phyloP scores from a whole-genome alignment of 2,329 filamentous ascomycete species.

The Botrytis aclada region DNA sequence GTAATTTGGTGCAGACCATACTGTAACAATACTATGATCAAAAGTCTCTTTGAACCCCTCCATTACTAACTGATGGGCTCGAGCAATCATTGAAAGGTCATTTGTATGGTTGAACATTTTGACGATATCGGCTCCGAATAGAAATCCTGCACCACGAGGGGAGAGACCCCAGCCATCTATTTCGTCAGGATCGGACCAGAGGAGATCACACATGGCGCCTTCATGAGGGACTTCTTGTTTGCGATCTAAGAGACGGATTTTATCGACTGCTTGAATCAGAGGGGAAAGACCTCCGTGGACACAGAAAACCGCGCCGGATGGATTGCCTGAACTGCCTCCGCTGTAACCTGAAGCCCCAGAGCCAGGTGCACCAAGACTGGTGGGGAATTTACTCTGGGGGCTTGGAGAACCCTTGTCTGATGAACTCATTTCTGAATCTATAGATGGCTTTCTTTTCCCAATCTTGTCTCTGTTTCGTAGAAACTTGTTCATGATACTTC shows the following conservation, averaged over 20 bases:
- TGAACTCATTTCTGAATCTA: slow-evolving; percentile 40
- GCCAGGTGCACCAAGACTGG: slow-evolving; percentile 69
- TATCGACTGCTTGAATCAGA: slow-evolving; percentile 88
- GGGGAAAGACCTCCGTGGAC: slow-evolving; percentile 93
- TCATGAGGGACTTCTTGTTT: slow-evolving; percentile 99
- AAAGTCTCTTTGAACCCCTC: slow-evolving; percentile 99
- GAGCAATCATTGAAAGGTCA: slow-evolving; percentile 84
- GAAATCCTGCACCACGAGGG: slow-evolving; percentile 73
- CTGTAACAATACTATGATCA: slow-evolving; percentile 89
- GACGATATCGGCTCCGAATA: slow-evolving; percentile 94
- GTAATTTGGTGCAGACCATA: slow-evolving; percentile 98
- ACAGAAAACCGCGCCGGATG: slow-evolving; percentile 82
- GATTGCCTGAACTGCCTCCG: slow-evolving; percentile 60
- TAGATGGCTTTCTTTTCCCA: slow-evolving; percentile 37
- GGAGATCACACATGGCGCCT: slow-evolving; percentile 95
- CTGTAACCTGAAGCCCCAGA: slow-evolving; percentile 73
- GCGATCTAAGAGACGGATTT: slow-evolving; percentile 89
- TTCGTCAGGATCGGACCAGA: slow-evolving; percentile 98
- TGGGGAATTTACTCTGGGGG: slow-evolving; percentile 42
- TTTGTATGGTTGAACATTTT: slow-evolving; percentile 95
- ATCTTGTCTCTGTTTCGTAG: slow-evolving; percentile 45
- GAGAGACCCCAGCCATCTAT: slow-evolving; percentile 96
- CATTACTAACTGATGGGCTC: slow-evolving; percentile 97
- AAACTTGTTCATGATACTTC: slow-evolving; percentile 73
- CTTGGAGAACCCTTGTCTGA: slow-evolving; percentile 33